Evolutionary conservation across 257 asterid genomes (phyloP), one percentile per base, ranked within the genome.

Genomic region (Solanum chilense): DNA sequence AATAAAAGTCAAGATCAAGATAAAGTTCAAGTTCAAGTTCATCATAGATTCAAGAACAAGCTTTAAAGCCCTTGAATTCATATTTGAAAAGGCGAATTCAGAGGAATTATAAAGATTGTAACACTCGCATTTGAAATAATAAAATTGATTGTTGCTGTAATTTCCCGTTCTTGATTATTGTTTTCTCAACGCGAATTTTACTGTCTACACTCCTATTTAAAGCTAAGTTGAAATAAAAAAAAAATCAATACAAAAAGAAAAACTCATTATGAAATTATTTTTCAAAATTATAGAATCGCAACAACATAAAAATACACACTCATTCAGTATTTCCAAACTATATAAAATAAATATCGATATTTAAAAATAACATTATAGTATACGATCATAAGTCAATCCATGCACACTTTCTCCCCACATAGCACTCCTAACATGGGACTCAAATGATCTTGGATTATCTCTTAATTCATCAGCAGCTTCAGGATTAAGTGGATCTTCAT

Each of bases 401-500:
- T 12, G 37, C 25, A 66, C 35, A 5, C 0, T 13, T 27, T 13
- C 20, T 25, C 20, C 37, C 74, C 37, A 66, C 74, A 66, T n/a
- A 10, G 74, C 20, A 13, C 11, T 68, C 21, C 21, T 27, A 27
- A 25, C 74, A 6, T 27, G 4, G 0, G 21, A 27, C 0, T 68
- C 74, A 27, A 68, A 68, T 2, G 11, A 2, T 0, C 4, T 68
- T 0, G 37, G 35, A 68, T 68, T 68, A 68, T 68, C 74, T 68
- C 74, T 68, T 3, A 68, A 23, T 23, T 68, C 74, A 27, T 68
- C 11, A 68, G 74, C 74, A 5, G 37, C 35, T 68, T 68, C 11
- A 68, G 9, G 20, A 68, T 68, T 68, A 27, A 68, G 74, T 77
- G 99, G 99, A 88, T 96, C 99, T 92, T 95, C 98, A 3, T 94